Evolutionary conservation across 345 rosid species (phyloP).

Genomic region (Ricinus communis): DNA sequence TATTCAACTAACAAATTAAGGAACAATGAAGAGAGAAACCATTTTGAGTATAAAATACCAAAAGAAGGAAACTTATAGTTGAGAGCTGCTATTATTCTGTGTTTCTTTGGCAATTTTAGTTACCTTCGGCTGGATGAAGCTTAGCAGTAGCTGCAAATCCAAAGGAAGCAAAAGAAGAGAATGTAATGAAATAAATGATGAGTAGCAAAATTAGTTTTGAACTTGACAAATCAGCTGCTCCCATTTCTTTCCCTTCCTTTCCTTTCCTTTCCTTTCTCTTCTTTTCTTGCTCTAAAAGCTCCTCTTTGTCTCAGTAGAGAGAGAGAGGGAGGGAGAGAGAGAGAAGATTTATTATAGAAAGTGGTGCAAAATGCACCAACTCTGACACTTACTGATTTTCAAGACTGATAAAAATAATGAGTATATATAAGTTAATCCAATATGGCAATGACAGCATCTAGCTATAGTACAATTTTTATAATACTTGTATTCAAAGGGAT

Average conservation of each 20-base stretch:
- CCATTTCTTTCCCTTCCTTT: background rate
- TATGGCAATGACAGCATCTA: no score
- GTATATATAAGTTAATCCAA: no score
- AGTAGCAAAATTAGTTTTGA: constrained; percentile 9
- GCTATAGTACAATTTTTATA: no score
- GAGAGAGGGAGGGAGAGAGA: background rate
- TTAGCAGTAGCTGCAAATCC: constrained; percentile 16
- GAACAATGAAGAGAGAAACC: no score
- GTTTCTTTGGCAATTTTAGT: no score
- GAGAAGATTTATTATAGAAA: background rate
- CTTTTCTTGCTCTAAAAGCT: background rate
- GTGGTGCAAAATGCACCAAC: background rate
- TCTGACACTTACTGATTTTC: background rate
- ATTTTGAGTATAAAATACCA: no score
- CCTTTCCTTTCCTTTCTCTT: background rate
- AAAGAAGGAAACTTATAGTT: no score
- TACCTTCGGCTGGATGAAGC: constrained; percentile 31
- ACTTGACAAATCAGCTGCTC: constrained; percentile 2
- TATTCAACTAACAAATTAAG: no score
- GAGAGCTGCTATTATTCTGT: no score
- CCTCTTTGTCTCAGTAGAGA: background rate
- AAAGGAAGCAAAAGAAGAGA: background rate
- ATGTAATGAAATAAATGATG: constrained; percentile 5
- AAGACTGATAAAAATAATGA: no score
- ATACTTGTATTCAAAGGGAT: no score